Percentiles rank a stretch among this genome's conserved stretches.
These are phyloP conservation scores for Heliamphora exappendiculata DNA, from an alignment of 148 eudicot species.

Conservation along the genomic window DNA sequence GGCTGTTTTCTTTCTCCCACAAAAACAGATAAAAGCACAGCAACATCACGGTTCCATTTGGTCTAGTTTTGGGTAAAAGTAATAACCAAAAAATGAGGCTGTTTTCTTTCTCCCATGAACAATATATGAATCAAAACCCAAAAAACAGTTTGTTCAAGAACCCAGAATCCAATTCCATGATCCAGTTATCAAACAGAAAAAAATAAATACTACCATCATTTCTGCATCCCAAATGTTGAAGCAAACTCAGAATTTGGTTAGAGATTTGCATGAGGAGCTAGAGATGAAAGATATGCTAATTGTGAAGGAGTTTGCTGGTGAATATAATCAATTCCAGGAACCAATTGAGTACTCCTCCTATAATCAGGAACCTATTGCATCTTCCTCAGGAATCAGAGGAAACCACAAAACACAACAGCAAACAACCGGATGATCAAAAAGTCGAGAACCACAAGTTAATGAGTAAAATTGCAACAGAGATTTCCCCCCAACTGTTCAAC, in stretches of 20 bases:
- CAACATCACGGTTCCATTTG: too few relatives aligned
- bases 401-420: constrained; percentile 16
- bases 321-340: constrained; percentile 23
- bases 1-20: too few relatives aligned
- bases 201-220: too few relatives aligned
- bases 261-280: constrained; percentile 74
- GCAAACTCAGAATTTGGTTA: constrained; percentile 50
- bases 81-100: too few relatives aligned
- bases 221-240: constrained; percentile 47
- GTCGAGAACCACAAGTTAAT: constrained; percentile 31
- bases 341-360: constrained; percentile 19
- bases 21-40: too few relatives aligned
- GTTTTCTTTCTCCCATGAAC: too few relatives aligned
- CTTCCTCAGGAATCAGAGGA: constrained; percentile 17
- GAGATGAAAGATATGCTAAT: constrained; percentile 65
- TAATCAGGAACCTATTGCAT: constrained; percentile 16
- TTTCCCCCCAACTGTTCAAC: too few relatives aligned
- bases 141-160: too few relatives aligned
- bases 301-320: constrained; percentile 51
- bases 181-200: too few relatives aligned
- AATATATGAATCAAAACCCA: too few relatives aligned
- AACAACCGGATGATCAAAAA: constrained; percentile 24
- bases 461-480: constrained; percentile 80
- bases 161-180: too few relatives aligned
- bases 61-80: too few relatives aligned